Evolutionary conservation across 2,329 filamentous ascomycete genomes (phyloP).

Genomic region (Pseudopyricularia cyperi): DNA sequence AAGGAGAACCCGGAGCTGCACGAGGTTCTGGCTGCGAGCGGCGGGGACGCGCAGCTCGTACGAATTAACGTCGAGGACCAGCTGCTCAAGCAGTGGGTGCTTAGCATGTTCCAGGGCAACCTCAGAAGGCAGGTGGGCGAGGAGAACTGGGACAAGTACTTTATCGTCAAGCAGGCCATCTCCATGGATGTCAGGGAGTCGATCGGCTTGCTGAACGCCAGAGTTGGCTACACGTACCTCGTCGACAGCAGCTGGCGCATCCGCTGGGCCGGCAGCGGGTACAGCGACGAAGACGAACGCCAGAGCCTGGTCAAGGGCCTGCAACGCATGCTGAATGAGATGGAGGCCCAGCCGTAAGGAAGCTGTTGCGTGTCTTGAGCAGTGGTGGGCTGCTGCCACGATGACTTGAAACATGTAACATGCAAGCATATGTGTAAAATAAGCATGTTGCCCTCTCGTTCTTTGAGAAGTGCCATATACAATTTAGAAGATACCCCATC

Average conservation of each 20-base stretch:
- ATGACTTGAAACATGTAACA: not conserved
- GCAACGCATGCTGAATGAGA: constrained; percentile 48
- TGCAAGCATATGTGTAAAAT: not conserved
- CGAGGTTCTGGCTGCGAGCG: constrained; percentile 39
- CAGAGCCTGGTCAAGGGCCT: constrained; percentile 54
- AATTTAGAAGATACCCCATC: not conserved
- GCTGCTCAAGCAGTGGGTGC: constrained; percentile 46
- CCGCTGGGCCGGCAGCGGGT: constrained; percentile 81
- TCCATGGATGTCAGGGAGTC: constrained; percentile 48
- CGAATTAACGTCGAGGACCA: constrained; percentile 85
- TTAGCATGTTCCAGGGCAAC: constrained; percentile 41
- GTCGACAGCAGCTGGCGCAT: constrained; percentile 81
- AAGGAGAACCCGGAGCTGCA: constrained; percentile 58
- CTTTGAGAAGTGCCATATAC: not conserved
- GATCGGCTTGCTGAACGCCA: constrained; percentile 68
- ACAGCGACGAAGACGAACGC: constrained; percentile 51
- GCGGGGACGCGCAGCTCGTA: constrained; percentile 54
- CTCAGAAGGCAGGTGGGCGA: constrained; percentile 35
- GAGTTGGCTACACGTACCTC: constrained; percentile 88
- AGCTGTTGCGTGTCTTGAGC: not conserved
- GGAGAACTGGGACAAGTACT: constrained; percentile 46
- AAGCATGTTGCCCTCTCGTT: not conserved
- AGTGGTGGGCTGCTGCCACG: not conserved
- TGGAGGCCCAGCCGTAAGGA: constrained; percentile 10
- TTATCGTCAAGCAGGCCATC: constrained; percentile 44